Evolutionary conservation across 345 rosid species (phyloP), one percentile per base, ranked within the genome.

Genomic region (Euphorbia pulcherrima): DNA sequence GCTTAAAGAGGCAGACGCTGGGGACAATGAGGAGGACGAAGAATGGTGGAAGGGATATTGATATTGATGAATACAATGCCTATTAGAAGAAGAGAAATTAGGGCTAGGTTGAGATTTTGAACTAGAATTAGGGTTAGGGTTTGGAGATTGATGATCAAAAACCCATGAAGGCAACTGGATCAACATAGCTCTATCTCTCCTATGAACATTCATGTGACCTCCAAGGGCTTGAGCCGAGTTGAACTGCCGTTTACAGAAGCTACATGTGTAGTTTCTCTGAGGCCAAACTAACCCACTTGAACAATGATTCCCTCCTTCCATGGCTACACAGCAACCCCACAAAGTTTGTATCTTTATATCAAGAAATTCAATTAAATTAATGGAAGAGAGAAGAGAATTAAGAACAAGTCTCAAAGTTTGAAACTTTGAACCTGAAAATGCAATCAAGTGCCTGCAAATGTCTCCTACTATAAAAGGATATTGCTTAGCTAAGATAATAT

Each of bases 161-260:
- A 78, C 69, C 77, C 86, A 82, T 35, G 84, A 71, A 74, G 85
- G 79, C 30, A 83, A 63, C 75, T 81, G 82, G 62, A 77, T 83
- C 54, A 82, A 60, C 78, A 77, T 82, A 59, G 90, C 88, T 70
- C 87, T 82, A 74, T 86, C 90, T 82, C 85, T 82, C 57, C 90
- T 82, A 61, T 86, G 90, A n/a, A 86, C 86, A 64, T 86, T 86
- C 91, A 84, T 86, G 65, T 86, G 91, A n/a, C 91, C 91, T 21
- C 91, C 91, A 59, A 87, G 85, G 50, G 90, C 90, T 80, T 86
- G 90, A 75, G 90, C 90, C 29, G 90, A 82, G 74, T 65, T 82
- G 68, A 86, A 86, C 27, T 79, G 82, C 72, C 88, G 74, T 68
- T 75, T 77, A 66, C 90, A 86, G 68, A 84, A 86, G 77, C 71